A percentile compares a stretch with the other conserved stretches of the same genome.
Conservation (phyloP, 176 grass and related monocot species). For the Carex pumila region DNA sequence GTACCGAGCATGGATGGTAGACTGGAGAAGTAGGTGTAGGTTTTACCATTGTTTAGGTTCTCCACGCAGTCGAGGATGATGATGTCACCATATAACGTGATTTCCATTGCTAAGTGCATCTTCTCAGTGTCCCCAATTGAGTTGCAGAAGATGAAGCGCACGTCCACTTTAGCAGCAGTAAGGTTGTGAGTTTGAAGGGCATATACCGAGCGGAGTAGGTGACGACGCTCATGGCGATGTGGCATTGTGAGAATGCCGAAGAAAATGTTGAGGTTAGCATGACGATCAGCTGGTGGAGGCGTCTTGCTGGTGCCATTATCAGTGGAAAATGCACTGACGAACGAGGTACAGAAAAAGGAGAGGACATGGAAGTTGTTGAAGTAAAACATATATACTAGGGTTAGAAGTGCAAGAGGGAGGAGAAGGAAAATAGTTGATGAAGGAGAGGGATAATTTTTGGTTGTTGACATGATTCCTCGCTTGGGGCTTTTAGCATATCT, state of each 20-base stretch:
- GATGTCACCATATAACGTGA: slow-evolving; percentile 38
- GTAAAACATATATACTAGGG: slow-evolving; percentile 3
- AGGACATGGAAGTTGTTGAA: not conserved
- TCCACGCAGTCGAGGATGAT: slow-evolving; percentile 55
- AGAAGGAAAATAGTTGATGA: not conserved
- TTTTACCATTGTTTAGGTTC: slow-evolving; percentile 63
- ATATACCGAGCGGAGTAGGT: slow-evolving; percentile 33
- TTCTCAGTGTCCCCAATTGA: not conserved
- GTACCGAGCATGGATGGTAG: slow-evolving; percentile 15
- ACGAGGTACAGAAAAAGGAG: not conserved
- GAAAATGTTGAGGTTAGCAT: slow-evolving; percentile 22
- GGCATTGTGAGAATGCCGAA: slow-evolving; percentile 34
- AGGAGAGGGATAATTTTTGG: not conserved
- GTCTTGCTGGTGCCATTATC: not conserved
- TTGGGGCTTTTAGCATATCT: not conserved
- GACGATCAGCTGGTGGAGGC: not conserved
- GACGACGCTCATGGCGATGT: slow-evolving; percentile 15
- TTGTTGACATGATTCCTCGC: not conserved
- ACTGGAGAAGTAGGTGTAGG: slow-evolving; percentile 46
- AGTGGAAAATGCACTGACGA: not conserved
- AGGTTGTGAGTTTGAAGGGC: not conserved
- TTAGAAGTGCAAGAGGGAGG: slow-evolving; percentile 10
- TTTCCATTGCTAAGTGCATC: slow-evolving; percentile 27
- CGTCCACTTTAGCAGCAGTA: slow-evolving; percentile 15
- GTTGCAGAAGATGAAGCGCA: slow-evolving; percentile 28